Evolutionary conservation across 164 flowering plant species (phyloP).

Genomic region (Magnolia kwangsiensis): DNA sequence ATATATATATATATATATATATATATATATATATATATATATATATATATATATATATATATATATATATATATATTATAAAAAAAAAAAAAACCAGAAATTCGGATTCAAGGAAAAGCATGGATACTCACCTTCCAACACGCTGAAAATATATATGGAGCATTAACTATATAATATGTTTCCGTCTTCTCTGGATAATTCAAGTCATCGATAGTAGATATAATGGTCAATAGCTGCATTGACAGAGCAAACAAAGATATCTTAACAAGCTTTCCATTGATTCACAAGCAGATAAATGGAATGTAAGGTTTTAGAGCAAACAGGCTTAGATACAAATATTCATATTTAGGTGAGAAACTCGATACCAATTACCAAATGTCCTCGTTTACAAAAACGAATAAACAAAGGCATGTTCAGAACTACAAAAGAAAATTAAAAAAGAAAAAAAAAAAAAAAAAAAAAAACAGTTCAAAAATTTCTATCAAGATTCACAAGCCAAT

Average conservation of each 20-base stretch:
- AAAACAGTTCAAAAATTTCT: neutral
- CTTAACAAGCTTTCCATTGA: neutral
- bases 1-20: no score
- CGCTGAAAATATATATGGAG: slow-evolving; percentile 88
- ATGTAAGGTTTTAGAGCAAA: neutral
- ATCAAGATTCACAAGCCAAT: neutral
- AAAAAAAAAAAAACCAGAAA: no score
- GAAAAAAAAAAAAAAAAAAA: neutral
- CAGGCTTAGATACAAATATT: neutral
- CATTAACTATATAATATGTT: slow-evolving; percentile 88
- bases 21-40: no score
- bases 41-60: no score
- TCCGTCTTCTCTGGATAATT: slow-evolving; percentile 99
- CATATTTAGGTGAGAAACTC: no score
- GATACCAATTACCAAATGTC: no score
- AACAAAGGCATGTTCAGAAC: no score
- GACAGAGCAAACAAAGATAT: slow-evolving; percentile 6
- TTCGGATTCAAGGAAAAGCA: neutral
- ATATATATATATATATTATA: no score
- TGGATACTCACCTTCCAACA: slow-evolving; percentile 87
- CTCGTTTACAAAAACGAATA: no score
- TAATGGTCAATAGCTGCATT: slow-evolving; percentile 76
- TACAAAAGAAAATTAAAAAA: no score
- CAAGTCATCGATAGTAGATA: slow-evolving; percentile 89
- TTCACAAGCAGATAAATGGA: neutral